Conservation (phyloP, 1,284 basidiomycete genomes). For the Heterobasidion occidentale region DNA sequence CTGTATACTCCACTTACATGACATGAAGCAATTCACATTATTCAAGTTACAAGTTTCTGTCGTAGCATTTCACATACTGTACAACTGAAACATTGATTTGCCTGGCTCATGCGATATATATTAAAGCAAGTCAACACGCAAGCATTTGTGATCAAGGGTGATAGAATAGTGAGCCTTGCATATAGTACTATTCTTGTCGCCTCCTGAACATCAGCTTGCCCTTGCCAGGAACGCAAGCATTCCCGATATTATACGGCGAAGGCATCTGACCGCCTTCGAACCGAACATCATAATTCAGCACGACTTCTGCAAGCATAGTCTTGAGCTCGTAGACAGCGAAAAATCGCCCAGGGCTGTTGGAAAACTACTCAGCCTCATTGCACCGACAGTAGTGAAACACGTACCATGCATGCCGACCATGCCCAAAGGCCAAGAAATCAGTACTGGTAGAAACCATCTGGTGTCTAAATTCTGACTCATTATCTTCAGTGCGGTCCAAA, state of each 20-base stretch:
- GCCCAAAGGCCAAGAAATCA: constrained; percentile 21
- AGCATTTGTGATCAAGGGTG: too few species aligned
- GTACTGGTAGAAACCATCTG: constrained; percentile 18
- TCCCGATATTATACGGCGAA: background rate
- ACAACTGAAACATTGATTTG: too few species aligned
- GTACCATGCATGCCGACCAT: constrained; percentile 23
- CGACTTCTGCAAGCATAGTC: background rate
- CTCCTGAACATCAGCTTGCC: background rate
- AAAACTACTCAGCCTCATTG: background rate
- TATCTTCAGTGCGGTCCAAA: constrained; percentile 27
- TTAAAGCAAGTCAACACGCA: too few species aligned
- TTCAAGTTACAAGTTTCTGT: too few species aligned
- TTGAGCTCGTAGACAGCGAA: background rate
- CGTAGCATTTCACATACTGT: too few species aligned
- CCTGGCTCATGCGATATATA: too few species aligned
- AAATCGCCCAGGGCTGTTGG: background rate
- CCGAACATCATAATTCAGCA: background rate
- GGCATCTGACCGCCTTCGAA: background rate
- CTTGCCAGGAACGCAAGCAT: background rate
- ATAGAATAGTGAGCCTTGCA: too few species aligned
- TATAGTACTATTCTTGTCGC: background rate
- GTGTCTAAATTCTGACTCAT: constrained; percentile 16
- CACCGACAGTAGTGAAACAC: constrained; percentile 2
- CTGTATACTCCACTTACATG: too few species aligned
- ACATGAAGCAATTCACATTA: too few species aligned